Evolutionary conservation across 2,329 filamentous ascomycete genomes (phyloP).

Genomic region (Fusarium pilosicola): DNA sequence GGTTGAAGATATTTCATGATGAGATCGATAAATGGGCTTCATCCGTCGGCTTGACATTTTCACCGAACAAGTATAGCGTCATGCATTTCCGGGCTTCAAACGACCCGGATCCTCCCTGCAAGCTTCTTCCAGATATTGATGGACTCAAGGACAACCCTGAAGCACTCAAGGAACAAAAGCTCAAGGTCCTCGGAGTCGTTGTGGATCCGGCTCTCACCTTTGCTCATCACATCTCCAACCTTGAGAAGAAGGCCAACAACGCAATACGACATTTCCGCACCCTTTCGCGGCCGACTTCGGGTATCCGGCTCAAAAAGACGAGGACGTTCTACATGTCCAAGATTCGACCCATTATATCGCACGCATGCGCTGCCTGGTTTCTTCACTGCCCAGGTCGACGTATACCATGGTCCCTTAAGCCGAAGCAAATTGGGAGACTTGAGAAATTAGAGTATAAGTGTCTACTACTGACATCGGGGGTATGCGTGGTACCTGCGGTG

Average conservation of each 20-base stretch:
- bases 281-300: neutral
- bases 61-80: conserved; percentile 6
- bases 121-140: neutral
- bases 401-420: neutral
- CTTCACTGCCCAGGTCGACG: neutral
- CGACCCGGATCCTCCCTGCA: neutral
- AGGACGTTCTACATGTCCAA: neutral
- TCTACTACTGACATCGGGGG: neutral
- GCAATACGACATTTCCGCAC: neutral
- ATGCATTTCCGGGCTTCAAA: conserved; percentile 1
- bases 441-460: conserved; percentile 4
- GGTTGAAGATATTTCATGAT: neutral
- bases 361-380: conserved; percentile 16
- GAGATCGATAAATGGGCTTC: neutral
- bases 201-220: neutral
- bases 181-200: neutral
- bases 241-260: neutral
- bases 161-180: neutral
- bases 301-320: neutral
- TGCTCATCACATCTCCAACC: neutral
- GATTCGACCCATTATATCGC: neutral
- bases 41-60: neutral
- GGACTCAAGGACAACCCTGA: neutral
- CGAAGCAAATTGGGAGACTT: neutral
- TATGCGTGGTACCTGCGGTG: neutral